Evolutionary conservation across 2,329 filamentous ascomycete species (phyloP).

Genomic region (Diaporthe helianthi): DNA sequence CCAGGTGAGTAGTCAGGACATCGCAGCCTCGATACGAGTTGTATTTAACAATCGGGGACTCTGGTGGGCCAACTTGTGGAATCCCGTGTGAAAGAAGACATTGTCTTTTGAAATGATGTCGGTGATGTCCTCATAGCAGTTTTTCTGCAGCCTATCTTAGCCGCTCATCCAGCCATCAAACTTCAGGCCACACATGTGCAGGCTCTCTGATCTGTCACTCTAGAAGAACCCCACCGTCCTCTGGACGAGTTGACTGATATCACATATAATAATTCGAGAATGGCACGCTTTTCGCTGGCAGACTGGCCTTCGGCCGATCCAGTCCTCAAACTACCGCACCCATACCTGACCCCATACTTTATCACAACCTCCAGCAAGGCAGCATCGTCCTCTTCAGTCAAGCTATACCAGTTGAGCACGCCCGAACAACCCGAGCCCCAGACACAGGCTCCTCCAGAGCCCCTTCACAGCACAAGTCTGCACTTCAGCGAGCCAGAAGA

Average conservation of each 20-base stretch:
- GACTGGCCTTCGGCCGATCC: slow-evolving; percentile 38
- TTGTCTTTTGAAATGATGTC: background rate
- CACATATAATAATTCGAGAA: background rate
- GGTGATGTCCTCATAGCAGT: background rate
- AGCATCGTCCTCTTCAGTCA: slow-evolving; percentile 19
- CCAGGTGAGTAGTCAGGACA: too few species aligned
- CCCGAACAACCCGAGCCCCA: slow-evolving; percentile 14
- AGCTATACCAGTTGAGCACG: slow-evolving; percentile 28
- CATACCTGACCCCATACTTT: slow-evolving; percentile 42
- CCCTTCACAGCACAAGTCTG: slow-evolving; percentile 41
- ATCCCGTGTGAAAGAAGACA: background rate
- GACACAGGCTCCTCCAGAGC: slow-evolving; percentile 33
- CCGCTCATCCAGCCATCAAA: background rate
- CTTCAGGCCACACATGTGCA: background rate
- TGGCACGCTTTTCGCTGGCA: slow-evolving; percentile 37
- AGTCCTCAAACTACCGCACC: slow-evolving; percentile 42
- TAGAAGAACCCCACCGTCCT: background rate
- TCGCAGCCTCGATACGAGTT: background rate
- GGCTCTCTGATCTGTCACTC: background rate
- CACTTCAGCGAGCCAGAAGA: slow-evolving; percentile 44
- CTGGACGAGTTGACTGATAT: background rate
- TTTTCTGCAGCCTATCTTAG: background rate
- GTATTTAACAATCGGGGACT: slow-evolving; percentile 20
- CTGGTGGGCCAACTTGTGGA: background rate
- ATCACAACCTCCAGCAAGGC: slow-evolving; percentile 37